phyloP scores from a whole-genome alignment of 768 basidiomycete species.

The Tulasnella sp. region DNA sequence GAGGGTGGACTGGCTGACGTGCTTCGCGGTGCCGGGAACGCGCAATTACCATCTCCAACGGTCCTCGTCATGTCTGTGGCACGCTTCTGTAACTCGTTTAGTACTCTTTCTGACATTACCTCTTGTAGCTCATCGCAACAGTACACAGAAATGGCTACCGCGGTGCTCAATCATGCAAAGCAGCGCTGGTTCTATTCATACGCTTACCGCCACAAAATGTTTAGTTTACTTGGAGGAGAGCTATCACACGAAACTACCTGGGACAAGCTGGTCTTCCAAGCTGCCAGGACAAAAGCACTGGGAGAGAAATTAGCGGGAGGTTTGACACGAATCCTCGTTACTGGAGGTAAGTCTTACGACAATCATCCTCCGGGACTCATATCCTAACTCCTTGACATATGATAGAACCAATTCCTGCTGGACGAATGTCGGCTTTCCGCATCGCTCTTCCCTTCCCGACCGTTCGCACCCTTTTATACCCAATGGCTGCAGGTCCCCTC shows the following conservation, averaged over 20 bases:
- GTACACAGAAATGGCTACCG: conserved; percentile 50
- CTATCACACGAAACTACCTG: conserved; percentile 75
- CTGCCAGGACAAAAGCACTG: conserved; percentile 57
- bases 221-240: conserved; percentile 66
- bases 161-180: conserved; percentile 55
- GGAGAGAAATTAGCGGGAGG: conserved; percentile 38
- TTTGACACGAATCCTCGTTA: not conserved
- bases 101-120: not conserved
- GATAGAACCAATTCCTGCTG: conserved; percentile 50
- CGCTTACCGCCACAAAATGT: conserved; percentile 74
- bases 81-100: not conserved
- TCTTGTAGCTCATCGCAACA: conserved; percentile 49
- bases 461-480: conserved; percentile 60
- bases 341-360: conserved; percentile 25
- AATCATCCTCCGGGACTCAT: conserved; percentile 30
- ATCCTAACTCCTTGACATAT: conserved; percentile 11
- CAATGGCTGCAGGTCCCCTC: conserved; percentile 67
- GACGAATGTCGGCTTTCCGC: conserved; percentile 54
- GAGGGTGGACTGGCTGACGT: conserved; percentile 33
- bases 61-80: conserved; percentile 56
- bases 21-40: conserved; percentile 31
- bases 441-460: conserved; percentile 74
- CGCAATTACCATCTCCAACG: conserved; percentile 49
- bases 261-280: conserved; percentile 74
- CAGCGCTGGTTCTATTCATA: conserved; percentile 54